Evolutionary conservation across 768 basidiomycete genomes (phyloP).

Genomic region (Trichaptum fuscoviolaceum): DNA sequence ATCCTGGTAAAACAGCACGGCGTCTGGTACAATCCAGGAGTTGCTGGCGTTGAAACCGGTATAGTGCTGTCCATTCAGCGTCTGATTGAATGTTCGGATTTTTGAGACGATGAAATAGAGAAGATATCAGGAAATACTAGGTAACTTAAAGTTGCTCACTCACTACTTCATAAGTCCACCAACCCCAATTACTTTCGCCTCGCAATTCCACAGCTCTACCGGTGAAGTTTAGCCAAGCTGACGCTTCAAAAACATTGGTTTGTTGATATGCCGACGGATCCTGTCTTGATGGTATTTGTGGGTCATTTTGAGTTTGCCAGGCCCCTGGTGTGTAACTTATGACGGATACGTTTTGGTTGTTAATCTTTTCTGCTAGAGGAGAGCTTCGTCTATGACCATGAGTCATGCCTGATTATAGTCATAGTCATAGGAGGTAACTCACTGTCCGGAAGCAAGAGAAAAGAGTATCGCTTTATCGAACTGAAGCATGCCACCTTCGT

Average conservation of each 20-base stretch:
- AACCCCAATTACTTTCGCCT: constrained; percentile 20
- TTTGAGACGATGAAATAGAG: background rate
- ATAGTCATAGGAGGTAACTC: background rate
- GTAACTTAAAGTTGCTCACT: background rate
- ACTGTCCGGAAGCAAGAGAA: background rate
- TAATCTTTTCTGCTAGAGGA: background rate
- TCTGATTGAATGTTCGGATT: background rate
- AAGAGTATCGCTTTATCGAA: background rate
- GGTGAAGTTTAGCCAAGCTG: constrained; percentile 9
- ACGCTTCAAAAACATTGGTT: constrained; percentile 6
- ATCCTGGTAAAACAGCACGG: constrained; percentile 12
- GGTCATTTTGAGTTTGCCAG: constrained; percentile 5
- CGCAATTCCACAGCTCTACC: constrained; percentile 12
- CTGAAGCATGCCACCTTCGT: background rate
- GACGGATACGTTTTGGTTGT: constrained; percentile 12
- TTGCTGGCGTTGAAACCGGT: constrained; percentile 12
- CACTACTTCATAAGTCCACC: constrained; percentile 24
- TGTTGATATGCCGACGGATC: constrained; percentile 12
- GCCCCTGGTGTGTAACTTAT: constrained; percentile 13
- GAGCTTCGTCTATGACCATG: background rate
- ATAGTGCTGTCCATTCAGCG: constrained; percentile 8
- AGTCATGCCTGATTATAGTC: too few species aligned
- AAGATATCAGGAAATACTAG: background rate
- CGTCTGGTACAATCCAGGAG: constrained; percentile 22
- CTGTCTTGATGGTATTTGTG: constrained; percentile 7